Evolutionary conservation across 495 filamentous ascomycete genomes (phyloP).

Genomic region (Penicillium herquei): DNA sequence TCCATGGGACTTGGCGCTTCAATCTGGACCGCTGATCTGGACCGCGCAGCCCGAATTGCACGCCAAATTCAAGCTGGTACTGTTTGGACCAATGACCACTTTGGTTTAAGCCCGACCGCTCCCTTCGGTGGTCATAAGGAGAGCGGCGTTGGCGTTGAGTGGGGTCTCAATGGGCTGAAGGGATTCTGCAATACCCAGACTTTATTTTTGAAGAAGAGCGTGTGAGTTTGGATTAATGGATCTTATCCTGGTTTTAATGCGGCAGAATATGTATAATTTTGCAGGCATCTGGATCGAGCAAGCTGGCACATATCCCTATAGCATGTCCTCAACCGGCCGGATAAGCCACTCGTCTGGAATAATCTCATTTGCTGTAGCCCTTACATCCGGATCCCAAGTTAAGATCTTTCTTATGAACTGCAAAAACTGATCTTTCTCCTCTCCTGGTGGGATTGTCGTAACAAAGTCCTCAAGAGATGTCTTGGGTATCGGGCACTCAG

Average conservation of each 20-base stretch:
- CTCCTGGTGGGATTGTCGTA: conserved; percentile 12
- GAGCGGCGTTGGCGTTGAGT: conserved; percentile 63
- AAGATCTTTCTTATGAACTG: conserved; percentile 13
- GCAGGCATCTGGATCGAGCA: no score
- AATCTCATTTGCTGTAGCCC: conserved; percentile 6
- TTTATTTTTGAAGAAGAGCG: no score
- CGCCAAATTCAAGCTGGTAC: conserved; percentile 50
- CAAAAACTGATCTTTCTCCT: conserved; percentile 15
- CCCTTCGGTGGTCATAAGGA: conserved; percentile 67
- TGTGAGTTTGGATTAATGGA: no score
- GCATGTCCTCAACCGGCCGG: conserved; percentile 1
- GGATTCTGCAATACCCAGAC: conserved; percentile 56
- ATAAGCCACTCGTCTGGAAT: conserved; percentile 12
- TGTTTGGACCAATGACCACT: conserved; percentile 56
- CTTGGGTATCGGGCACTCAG: conserved; percentile 10
- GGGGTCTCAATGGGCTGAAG: conserved; percentile 56
- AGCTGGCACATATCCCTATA: no score
- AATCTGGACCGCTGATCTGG: conserved; percentile 51
- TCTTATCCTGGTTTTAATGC: no score
- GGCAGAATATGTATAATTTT: no score
- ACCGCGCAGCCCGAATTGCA: conserved; percentile 48
- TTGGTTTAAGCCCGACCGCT: conserved; percentile 48
- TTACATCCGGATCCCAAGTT: conserved; percentile 14
- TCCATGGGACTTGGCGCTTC: conserved; percentile 50
- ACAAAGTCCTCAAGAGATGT: conserved; percentile 14